Percentiles rank a stretch among this genome's conserved stretches.
Evolutionary conservation across 306 rosid species (phyloP).

Genomic region (Oxytropis ochrocephala): DNA sequence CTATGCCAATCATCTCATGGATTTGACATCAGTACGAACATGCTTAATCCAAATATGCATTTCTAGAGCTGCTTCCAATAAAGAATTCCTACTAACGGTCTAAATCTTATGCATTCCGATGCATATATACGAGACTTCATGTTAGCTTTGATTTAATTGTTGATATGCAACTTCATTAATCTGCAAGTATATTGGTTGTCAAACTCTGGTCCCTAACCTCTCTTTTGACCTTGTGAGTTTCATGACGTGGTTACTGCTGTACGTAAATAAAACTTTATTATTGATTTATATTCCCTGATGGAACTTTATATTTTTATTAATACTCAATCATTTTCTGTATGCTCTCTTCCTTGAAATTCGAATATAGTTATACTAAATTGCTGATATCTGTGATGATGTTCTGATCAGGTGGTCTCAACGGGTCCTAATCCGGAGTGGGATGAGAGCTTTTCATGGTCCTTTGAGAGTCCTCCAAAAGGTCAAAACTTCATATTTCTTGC

Average conservation of each 20-base stretch:
- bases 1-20: background rate
- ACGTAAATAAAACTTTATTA: background rate
- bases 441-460: slow-evolving; percentile 92
- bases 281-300: background rate
- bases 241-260: background rate
- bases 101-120: too few relatives aligned
- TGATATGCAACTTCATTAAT: slow-evolving; percentile 12
- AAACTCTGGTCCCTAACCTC: background rate
- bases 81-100: background rate
- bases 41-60: background rate
- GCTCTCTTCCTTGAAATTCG: background rate
- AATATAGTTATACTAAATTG: background rate
- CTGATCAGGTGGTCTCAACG: slow-evolving; percentile 87
- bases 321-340: background rate
- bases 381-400: slow-evolving; percentile 7
- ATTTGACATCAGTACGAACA: background rate
- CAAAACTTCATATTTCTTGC: slow-evolving; percentile 96
- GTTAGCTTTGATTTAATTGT: background rate
- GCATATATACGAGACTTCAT: too few relatives aligned
- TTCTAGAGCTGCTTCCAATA: background rate
- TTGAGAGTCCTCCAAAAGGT: slow-evolving; percentile 99
- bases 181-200: background rate
- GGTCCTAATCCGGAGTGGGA: slow-evolving; percentile 98
- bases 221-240: too few relatives aligned
- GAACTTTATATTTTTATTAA: background rate